Base-by-base conservation (phyloP, 176 grass and related monocot species). In the Eleusine coracana region DNA sequence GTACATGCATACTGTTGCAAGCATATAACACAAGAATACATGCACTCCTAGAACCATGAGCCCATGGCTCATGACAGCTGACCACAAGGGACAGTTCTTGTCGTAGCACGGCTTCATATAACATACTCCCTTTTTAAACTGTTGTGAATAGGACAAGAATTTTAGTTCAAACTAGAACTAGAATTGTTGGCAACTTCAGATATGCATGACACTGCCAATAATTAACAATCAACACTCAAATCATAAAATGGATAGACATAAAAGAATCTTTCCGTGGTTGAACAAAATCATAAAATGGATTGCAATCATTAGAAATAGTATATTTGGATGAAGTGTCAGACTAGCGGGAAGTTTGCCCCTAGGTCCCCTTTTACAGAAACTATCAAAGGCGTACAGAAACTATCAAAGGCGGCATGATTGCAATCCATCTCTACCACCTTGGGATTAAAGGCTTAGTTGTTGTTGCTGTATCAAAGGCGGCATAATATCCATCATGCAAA, bases 221-320 rank as follows among this genome's bases (percentile, higher is more conserved):
- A 78, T 60, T 17, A 25, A 11, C 58, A 59, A 66, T 78, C 13
- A 69, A 64, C 77, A 82, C 41, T 42, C 52, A 69, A 82, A 63
- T 41, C 31, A 77, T 10, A 10, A 48, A 48, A 12, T 48, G 7
- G 45, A 70, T 11, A 48, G 10, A 9, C 10, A 48, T 0, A 52
- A 13, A 34, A 3, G 5, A 52, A 52, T 17, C 49, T 52, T 52
- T 8, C 46, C 5, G 10, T 10, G 10, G 2, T 10, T 10, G 46
- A 49, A 12, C 12, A 49, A 52, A 61, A 61, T 27, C 17, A 58
- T 23, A 63, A 63, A 75, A 55, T 36, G 2, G 27, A 65, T 14
- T 66, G 37, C 20, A 76, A 70, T 52, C 13, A 80, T 13, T 58
- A 66, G 66, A 5, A 52, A 59, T 27, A 68, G 20, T 65, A 20